Percentiles rank a stretch among this genome's conserved stretches.
Evolutionary conservation across 306 rosid genomes (phyloP).

Genomic region (Vigna mungo): DNA sequence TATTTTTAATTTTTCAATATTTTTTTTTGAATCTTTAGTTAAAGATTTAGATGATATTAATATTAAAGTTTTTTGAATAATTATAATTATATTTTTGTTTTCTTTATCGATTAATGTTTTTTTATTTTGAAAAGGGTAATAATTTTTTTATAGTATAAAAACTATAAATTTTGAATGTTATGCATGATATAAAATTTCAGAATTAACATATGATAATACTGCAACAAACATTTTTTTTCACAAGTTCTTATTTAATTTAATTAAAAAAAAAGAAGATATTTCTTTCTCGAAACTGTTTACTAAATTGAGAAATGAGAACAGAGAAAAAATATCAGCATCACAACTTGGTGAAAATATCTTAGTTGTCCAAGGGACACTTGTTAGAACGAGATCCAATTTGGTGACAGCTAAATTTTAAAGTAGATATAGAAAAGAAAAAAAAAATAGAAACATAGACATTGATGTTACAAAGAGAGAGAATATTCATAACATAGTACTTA

Average conservation of each 20-base stretch:
- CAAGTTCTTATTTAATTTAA: not conserved
- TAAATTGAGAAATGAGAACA: not conserved
- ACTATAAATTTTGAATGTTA: too few species aligned
- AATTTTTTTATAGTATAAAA: too few species aligned
- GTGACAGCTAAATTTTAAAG: not conserved
- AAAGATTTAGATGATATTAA: too few species aligned
- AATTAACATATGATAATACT: too few species aligned
- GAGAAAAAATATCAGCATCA: slow-evolving; percentile 16
- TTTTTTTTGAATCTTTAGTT: too few species aligned
- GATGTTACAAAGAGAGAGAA: not conserved
- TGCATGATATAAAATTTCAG: too few species aligned
- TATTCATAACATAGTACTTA: too few species aligned
- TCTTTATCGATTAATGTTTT: too few species aligned
- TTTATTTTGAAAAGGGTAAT: too few species aligned
- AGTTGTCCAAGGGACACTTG: not conserved
- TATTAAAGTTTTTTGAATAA: too few species aligned
- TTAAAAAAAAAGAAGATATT: not conserved
- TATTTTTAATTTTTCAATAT: too few species aligned
- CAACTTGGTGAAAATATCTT: slow-evolving; percentile 1
- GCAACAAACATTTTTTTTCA: not conserved
- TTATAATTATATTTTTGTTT: too few species aligned
- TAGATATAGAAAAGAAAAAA: not conserved
- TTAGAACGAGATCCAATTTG: not conserved
- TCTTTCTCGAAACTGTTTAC: not conserved
- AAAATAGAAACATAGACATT: not conserved